phyloP scores from a whole-genome alignment of 257 asterid species.

The Solanum ahanhuiri region DNA sequence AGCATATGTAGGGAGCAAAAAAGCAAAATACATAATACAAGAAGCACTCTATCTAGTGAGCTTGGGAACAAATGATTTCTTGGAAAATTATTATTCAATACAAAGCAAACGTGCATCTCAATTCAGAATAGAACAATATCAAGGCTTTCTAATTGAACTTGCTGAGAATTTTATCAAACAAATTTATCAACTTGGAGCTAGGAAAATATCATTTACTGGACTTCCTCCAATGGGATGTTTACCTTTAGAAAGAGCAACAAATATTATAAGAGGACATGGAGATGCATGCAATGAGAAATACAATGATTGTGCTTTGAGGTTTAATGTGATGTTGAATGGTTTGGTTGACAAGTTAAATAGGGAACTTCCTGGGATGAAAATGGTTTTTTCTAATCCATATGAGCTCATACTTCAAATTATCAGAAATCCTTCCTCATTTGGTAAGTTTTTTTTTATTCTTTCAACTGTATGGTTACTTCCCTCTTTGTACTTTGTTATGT shows the following conservation, averaged over 20 bases:
- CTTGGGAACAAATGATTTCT: constrained; percentile 85
- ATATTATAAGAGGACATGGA: constrained; percentile 51
- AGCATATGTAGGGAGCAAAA: constrained; percentile 31
- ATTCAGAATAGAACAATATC: constrained; percentile 55
- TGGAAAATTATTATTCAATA: constrained; percentile 75
- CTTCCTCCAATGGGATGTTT: constrained; percentile 97
- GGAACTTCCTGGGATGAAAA: constrained; percentile 42
- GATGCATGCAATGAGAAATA: constrained; percentile 48
- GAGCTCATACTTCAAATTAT: constrained; percentile 33
- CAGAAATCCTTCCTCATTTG: constrained; percentile 48
- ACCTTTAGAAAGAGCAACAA: constrained; percentile 70
- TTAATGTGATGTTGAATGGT: constrained; percentile 40
- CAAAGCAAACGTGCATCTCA: constrained; percentile 29
- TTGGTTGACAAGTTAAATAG: constrained; percentile 37
- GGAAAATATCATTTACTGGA: constrained; percentile 59
- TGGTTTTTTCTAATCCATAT: constrained; percentile 57
- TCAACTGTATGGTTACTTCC: neutral
- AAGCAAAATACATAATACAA: constrained; percentile 29
- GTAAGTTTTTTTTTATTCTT: constrained; percentile 20
- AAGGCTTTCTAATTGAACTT: constrained; percentile 25
- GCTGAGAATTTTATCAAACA: constrained; percentile 49
- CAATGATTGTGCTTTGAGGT: constrained; percentile 44
- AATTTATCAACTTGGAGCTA: constrained; percentile 54
- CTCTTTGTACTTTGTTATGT: neutral
- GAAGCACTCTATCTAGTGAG: constrained; percentile 66